Evolutionary conservation across 345 rosid genomes (phyloP).

Genomic region (Salix viminalis): DNA sequence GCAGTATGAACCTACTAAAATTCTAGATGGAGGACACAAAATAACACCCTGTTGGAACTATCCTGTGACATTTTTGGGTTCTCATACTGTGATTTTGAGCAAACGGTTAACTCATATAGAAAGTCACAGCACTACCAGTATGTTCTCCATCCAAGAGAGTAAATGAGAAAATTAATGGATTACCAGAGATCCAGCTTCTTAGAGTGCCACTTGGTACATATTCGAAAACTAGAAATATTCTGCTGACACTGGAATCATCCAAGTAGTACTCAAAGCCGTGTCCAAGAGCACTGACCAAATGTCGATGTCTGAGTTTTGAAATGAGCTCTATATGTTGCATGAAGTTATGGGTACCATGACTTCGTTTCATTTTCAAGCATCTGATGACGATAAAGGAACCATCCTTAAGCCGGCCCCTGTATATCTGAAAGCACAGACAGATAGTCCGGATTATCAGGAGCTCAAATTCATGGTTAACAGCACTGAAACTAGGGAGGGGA

Average conservation of each 20-base stretch:
- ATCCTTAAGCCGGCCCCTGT: slow-evolving; percentile 70
- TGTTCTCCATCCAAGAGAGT: background rate
- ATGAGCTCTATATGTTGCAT: slow-evolving; percentile 85
- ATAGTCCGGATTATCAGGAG: background rate
- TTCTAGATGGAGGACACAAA: background rate
- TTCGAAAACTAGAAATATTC: slow-evolving; percentile 83
- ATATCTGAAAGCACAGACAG: slow-evolving; percentile 53
- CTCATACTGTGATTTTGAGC: background rate
- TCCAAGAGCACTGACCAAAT: slow-evolving; percentile 84
- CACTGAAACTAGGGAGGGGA: background rate
- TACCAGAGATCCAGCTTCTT: slow-evolving; percentile 90
- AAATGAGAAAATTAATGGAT: slow-evolving; percentile 9
- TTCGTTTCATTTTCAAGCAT: slow-evolving; percentile 80
- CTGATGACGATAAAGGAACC: slow-evolving; percentile 74
- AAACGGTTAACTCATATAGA: background rate
- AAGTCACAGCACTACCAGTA: background rate
- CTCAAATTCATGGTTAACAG: background rate
- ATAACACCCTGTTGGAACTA: background rate
- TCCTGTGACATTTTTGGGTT: background rate
- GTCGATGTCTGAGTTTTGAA: slow-evolving; percentile 78
- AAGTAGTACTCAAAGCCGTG: slow-evolving; percentile 92
- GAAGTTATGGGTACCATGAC: slow-evolving; percentile 63
- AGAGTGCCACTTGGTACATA: slow-evolving; percentile 81
- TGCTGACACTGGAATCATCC: slow-evolving; percentile 90
- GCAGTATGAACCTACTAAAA: background rate